phyloP scores from a whole-genome alignment of 2,329 filamentous ascomycete species.

The Microdochium trichocladiopsis region DNA sequence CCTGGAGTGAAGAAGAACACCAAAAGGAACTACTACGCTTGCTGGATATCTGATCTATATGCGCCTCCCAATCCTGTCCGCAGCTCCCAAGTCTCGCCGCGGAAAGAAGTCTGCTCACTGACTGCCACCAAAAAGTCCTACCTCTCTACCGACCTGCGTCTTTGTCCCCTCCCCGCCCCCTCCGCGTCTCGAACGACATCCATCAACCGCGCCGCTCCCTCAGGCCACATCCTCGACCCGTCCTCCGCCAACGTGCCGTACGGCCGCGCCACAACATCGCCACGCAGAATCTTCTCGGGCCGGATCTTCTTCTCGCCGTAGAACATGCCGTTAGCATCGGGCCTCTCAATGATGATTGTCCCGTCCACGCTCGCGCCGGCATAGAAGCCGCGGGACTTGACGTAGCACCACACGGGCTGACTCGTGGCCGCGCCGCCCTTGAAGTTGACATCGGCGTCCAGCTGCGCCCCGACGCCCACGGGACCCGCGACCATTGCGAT shows the following conservation, averaged over 20 bases:
- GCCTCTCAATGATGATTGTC: conserved; percentile 76
- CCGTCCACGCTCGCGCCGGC: conserved; percentile 83
- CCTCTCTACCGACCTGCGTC: too few species aligned
- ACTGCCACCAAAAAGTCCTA: too few species aligned
- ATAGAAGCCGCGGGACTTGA: conserved; percentile 85
- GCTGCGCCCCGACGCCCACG: conserved; percentile 63
- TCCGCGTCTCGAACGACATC: conserved; percentile 32
- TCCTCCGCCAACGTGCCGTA: conserved; percentile 23
- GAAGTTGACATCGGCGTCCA: conserved; percentile 45
- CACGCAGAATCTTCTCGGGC: conserved; percentile 39
- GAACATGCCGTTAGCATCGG: conserved; percentile 83
- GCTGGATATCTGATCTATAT: too few species aligned
- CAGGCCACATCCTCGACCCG: conserved; percentile 28
- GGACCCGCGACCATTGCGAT: conserved; percentile 66
- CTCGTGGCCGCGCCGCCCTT: conserved; percentile 4
- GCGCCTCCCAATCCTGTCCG: too few species aligned
- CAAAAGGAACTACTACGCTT: too few species aligned
- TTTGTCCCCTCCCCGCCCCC: conserved; percentile 14
- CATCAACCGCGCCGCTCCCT: conserved; percentile 26
- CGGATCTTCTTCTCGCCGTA: conserved; percentile 57
- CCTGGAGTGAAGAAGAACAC: too few species aligned
- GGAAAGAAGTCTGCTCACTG: too few species aligned
- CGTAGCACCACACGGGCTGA: conserved; percentile 72
- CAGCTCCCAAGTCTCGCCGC: too few species aligned
- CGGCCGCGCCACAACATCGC: conserved; percentile 27